Percentiles rank a stretch among this genome's conserved stretches.
These are phyloP conservation scores for Hyphodiscus sp. DNA, from an alignment of 2,329 filamentous ascomycete species.

Conservation along the genomic window DNA sequence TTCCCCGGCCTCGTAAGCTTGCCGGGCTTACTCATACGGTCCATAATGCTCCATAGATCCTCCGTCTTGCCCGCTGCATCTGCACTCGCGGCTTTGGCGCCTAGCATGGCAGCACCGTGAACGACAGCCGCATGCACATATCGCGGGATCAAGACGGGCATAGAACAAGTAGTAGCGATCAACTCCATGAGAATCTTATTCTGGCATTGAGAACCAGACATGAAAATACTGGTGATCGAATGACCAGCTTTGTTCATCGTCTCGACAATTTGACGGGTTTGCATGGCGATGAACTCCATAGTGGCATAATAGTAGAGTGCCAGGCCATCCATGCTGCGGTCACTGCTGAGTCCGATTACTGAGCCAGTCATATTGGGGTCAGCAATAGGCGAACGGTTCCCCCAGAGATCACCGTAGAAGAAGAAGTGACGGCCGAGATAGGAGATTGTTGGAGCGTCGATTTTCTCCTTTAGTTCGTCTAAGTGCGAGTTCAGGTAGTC, in stretches of 20 bases:
- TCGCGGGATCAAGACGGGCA: slow-evolving; percentile 87
- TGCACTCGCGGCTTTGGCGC: slow-evolving; percentile 89
- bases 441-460: slow-evolving; percentile 67
- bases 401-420: slow-evolving; percentile 97
- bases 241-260: slow-evolving; percentile 90
- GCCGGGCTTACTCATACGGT: slow-evolving; percentile 91
- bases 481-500: slow-evolving; percentile 90
- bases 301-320: slow-evolving; percentile 91
- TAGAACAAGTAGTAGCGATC: slow-evolving; percentile 81
- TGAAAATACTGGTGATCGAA: slow-evolving; percentile 87
- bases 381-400: slow-evolving; percentile 89
- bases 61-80: slow-evolving; percentile 73
- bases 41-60: slow-evolving; percentile 94
- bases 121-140: slow-evolving; percentile 96
- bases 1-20: slow-evolving; percentile 71
- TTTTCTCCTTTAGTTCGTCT: slow-evolving; percentile 63
- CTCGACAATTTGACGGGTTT: slow-evolving; percentile 92
- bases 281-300: slow-evolving; percentile 96
- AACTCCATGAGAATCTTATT: slow-evolving; percentile 89
- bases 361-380: slow-evolving; percentile 90
- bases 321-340: slow-evolving; percentile 80
- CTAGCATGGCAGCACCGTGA: slow-evolving; percentile 97
- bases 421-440: slow-evolving; percentile 92
- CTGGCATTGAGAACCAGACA: slow-evolving; percentile 97
- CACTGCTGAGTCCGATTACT: slow-evolving; percentile 78